Evolutionary conservation across 148 eudicot species (phyloP), one percentile per base, ranked within the genome.

Genomic region (Spergularia bocconei): DNA sequence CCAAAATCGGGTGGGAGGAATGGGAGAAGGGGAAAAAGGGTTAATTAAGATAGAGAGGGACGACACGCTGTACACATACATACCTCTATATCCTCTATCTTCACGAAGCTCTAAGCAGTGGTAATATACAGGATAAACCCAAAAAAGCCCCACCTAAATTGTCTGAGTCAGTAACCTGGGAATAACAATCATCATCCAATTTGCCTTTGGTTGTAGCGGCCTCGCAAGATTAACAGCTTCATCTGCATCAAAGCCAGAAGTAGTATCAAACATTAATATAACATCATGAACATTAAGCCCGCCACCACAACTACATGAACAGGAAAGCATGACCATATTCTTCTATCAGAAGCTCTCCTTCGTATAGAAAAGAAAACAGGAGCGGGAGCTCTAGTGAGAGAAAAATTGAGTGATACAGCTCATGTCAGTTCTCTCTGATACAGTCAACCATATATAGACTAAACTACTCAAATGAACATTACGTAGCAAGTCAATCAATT

Each of bases 11-110:
- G 77, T 20, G 36, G 13, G 44, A 19, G 47, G 20, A 57, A 51
- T 57, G 20, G 74, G 21, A 47, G 63, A 60, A 50, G 19, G 62
- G 48, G 41, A 52, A 67, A 47, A 59, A 20, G 71, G 70, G 75
- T 57, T 78, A 56, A 72, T 67, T 29, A 71, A 17, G 81, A 69
- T 70, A 79, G 80, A 79, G 81, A 83, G 77, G 84, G 84, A 86
- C 11, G 80, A 82, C 81, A 82, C 77, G 77, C 89, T 93, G 89
- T 93, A 90, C 96, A 92, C 84, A 78, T 86, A 92, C 86, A 79
- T 86, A 85, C 89, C 88, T 88, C 87, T 82, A 74, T 75, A 78
- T 78, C 78, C 88, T 87, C 83, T 84, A 87, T 81, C 86, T 82
- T 84, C 87, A 77, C 67, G 68, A 72, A 68, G 68, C 74, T 84